A percentile compares a stretch with the other conserved stretches of the same genome.
These are phyloP conservation scores for Xanthoparmelia taractica DNA, from an alignment of 495 filamentous ascomycete species.

Conservation along the genomic window DNA sequence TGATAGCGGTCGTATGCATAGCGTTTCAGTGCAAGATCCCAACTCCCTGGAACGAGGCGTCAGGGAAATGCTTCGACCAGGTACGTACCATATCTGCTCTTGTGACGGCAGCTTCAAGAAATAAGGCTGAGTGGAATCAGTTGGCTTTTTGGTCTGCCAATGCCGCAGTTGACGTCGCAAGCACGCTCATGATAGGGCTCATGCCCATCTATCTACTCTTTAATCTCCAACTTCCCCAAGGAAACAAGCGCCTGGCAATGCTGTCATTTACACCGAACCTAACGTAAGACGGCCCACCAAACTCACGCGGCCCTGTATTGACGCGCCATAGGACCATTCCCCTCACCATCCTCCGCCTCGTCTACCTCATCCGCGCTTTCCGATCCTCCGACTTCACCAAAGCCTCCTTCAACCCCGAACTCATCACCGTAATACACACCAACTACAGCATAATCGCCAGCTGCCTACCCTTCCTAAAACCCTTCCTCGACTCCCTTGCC, in stretches of 20 bases:
- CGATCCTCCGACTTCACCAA: slow-evolving; percentile 3
- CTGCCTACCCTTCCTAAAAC: slow-evolving; percentile 8
- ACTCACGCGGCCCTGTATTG: not conserved
- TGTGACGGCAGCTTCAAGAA: no score
- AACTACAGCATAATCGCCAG: slow-evolving; percentile 1
- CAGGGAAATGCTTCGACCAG: not conserved
- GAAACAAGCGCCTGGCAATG: not conserved
- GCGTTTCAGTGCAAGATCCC: not conserved
- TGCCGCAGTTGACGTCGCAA: not conserved
- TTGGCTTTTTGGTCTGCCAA: slow-evolving; percentile 1
- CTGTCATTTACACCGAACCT: not conserved
- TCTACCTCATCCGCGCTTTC: not conserved
- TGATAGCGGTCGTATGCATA: not conserved
- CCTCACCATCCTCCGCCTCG: slow-evolving; percentile 5
- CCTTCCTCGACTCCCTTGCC: not conserved
- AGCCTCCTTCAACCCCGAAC: not conserved
- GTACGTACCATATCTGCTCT: not conserved
- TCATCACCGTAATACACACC: slow-evolving; percentile 1
- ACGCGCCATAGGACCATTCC: slow-evolving; percentile 2
- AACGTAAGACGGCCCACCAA: not conserved
- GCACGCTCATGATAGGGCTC: not conserved
- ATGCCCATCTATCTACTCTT: not conserved
- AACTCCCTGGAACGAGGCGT: not conserved
- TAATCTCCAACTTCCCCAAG: not conserved
- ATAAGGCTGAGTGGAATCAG: not conserved